Percentiles rank a stretch among this genome's conserved stretches.
These are phyloP conservation scores for Candida labiduridarum DNA, from an alignment of 1,139 yeast genomes.

Conservation along the genomic window DNA sequence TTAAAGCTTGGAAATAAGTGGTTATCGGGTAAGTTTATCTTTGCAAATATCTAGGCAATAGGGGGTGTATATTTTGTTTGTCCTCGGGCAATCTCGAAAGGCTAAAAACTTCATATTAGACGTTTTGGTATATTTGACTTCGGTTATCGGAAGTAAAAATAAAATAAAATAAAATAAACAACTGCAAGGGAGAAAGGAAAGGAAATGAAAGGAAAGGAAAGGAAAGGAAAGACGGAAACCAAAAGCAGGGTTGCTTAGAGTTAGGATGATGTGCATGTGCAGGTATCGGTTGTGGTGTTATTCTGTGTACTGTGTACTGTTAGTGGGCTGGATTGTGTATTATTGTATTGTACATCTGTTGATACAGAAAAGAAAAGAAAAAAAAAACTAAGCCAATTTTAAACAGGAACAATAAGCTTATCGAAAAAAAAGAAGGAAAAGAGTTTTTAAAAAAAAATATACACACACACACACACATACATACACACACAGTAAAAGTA, in stretches of 20 bases:
- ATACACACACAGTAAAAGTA: no score
- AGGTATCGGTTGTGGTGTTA: background rate
- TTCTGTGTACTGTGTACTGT: background rate
- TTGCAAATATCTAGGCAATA: background rate
- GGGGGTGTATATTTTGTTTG: background rate
- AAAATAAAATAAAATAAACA: background rate
- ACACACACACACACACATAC: no score
- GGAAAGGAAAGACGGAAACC: no score
- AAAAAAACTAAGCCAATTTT: background rate
- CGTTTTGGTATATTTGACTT: background rate
- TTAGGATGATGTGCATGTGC: background rate
- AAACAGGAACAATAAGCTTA: background rate
- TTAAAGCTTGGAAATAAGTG: background rate
- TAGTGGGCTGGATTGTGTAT: background rate
- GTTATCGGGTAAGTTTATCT: background rate
- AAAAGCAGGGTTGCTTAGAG: background rate
- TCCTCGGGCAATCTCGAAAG: background rate
- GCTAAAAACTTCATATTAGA: background rate
- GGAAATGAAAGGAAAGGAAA: no score
- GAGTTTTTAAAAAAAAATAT: no score
- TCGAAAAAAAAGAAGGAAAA: background rate
- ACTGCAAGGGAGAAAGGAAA: no score
- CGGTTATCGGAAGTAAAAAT: background rate
- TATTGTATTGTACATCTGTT: background rate
- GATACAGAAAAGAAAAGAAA: conserved; percentile 1